Percentiles rank a stretch among this genome's conserved stretches.
phyloP scores from a whole-genome alignment of 176 grass and related monocot species.

The Ananas comosus region DNA sequence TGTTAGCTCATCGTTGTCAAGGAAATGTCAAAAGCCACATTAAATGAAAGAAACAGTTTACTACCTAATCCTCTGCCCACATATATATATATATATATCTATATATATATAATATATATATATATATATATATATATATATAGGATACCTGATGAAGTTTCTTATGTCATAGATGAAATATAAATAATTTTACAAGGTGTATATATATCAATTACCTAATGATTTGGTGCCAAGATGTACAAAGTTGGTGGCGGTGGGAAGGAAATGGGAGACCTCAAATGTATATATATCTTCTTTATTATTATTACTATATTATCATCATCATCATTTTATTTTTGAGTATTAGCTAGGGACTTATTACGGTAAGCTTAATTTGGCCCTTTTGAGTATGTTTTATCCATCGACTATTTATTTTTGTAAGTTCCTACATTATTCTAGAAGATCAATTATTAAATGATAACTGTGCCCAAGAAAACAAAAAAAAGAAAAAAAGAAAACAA shows the following conservation, averaged over 20 bases:
- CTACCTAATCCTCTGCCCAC: constrained; percentile 23
- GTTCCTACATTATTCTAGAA: too few relatives aligned
- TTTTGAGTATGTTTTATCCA: too few relatives aligned
- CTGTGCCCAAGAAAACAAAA: too few relatives aligned
- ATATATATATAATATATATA: background rate
- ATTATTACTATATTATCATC: too few relatives aligned
- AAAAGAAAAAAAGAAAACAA: too few relatives aligned
- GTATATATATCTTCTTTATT: too few relatives aligned
- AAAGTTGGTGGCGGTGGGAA: background rate
- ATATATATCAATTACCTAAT: background rate
- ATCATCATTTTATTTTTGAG: too few relatives aligned
- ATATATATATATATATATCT: background rate
- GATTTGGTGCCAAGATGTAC: background rate
- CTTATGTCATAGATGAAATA: constrained; percentile 17
- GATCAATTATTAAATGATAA: too few relatives aligned
- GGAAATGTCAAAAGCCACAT: constrained; percentile 17
- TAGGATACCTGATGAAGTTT: constrained; percentile 23
- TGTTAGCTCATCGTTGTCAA: background rate
- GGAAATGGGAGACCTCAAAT: background rate
- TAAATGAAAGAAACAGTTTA: constrained; percentile 25
- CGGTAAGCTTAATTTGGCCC: too few relatives aligned
- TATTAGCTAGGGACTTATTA: too few relatives aligned
- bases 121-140: background rate
- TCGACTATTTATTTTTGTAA: too few relatives aligned
- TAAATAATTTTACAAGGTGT: background rate